A percentile compares a stretch with the other conserved stretches of the same genome.
phyloP scores from a whole-genome alignment of 306 rosid genomes.

The Begonia masoniana region DNA sequence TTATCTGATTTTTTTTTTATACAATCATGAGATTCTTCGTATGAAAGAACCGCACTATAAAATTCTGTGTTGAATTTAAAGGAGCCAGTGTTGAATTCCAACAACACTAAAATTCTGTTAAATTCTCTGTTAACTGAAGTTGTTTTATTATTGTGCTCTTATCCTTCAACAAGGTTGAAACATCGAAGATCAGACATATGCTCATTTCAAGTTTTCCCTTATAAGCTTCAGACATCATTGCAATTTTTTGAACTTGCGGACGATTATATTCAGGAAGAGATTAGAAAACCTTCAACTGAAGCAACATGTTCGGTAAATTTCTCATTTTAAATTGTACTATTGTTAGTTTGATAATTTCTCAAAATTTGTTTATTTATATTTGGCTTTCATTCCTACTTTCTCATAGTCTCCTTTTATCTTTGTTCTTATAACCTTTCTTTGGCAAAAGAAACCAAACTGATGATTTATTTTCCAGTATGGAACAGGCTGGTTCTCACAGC shows the following conservation, averaged over 20 bases:
- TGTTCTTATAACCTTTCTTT: no score
- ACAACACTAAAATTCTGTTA: no score
- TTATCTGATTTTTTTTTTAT: not conserved
- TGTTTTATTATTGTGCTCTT: conserved; percentile 9
- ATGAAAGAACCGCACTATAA: no score
- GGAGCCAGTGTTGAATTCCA: no score
- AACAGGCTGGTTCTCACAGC: conserved; percentile 70
- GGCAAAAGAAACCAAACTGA: no score
- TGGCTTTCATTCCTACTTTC: no score
- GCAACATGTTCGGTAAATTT: conserved; percentile 56
- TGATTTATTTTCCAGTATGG: conserved; percentile 33
- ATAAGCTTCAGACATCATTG: conserved; percentile 79
- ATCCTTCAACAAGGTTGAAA: conserved; percentile 31
- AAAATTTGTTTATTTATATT: no score
- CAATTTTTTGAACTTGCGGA: conserved; percentile 79
- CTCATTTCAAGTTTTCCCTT: conserved; percentile 73
- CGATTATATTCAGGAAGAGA: conserved; percentile 79
- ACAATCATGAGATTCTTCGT: no score
- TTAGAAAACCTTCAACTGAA: conserved; percentile 51
- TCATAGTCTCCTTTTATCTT: no score
- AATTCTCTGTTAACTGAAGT: conserved; percentile 3
- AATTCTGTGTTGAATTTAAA: no score
- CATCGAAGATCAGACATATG: conserved; percentile 66
- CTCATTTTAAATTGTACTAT: conserved; percentile 1
- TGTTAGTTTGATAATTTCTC: no score